These are phyloP conservation scores for Phytophthora tentaculata DNA, from an alignment of 352 stramenopile species.

Conservation along the genomic window DNA sequence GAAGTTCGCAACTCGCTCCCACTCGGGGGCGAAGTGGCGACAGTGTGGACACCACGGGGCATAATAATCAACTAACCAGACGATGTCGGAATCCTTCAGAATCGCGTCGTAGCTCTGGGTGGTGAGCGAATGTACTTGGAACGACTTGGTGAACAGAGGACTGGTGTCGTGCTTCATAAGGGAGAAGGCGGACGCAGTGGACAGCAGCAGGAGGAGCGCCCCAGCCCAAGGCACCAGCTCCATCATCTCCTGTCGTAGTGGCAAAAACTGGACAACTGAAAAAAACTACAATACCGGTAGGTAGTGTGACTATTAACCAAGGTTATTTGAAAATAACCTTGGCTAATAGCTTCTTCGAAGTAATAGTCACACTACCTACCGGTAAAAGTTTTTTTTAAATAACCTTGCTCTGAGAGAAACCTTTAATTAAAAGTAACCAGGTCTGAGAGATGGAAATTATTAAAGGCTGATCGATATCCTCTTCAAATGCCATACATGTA, in stretches of 20 bases:
- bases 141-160: slow-evolving; percentile 74
- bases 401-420: too few species aligned
- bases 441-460: too few species aligned
- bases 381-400: too few species aligned
- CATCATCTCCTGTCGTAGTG: not conserved
- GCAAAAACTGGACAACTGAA: not conserved
- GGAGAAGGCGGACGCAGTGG: slow-evolving; percentile 21
- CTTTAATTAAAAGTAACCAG: too few species aligned
- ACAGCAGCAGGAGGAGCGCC: slow-evolving; percentile 18
- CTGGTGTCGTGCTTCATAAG: slow-evolving; percentile 49
- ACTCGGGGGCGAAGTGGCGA: slow-evolving; percentile 75
- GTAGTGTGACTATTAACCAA: too few species aligned
- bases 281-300: slow-evolving; percentile 9
- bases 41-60: slow-evolving; percentile 87
- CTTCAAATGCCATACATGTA: too few species aligned
- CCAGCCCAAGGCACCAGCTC: slow-evolving; percentile 8
- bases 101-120: slow-evolving; percentile 48
- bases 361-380: too few species aligned
- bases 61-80: slow-evolving; percentile 89
- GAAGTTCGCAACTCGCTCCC: slow-evolving; percentile 73
- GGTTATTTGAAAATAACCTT: too few species aligned
- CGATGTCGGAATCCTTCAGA: slow-evolving; percentile 53
- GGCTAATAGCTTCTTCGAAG: too few species aligned
- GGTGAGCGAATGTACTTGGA: slow-evolving; percentile 58
- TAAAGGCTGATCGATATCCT: too few species aligned